Base-by-base conservation (phyloP, 805 yeast species). In the Yarrowia alimentaria region DNA sequence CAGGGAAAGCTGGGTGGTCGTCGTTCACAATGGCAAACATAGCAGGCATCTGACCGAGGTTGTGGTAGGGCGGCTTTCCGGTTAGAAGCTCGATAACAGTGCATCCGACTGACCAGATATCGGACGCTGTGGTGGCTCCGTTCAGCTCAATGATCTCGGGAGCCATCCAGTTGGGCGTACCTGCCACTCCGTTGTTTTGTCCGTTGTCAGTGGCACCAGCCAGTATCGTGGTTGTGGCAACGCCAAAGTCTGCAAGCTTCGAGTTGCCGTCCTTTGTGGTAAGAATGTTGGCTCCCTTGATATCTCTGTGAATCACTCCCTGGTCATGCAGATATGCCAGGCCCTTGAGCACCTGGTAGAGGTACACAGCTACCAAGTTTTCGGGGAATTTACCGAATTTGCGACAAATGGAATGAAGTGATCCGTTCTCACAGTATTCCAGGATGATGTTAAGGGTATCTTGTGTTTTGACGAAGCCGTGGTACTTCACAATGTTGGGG, bases 121-220 rank as follows among this genome's bases (percentile, higher is more conserved):
- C 99, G 2, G 95, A 86, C 1, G 94, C 84, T 0, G 91, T 79
- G 8, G 94, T 82, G 1, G 91, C 84, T 3, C 94, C 95, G 60
- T 83, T 85, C 58, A 88, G 81, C 32, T 82, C 72, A 4, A 93
- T 85, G 2, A 94, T 81, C 62, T 93, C 99, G 0, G 99, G 99
- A 0, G 99, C 97, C 96, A 93, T 90, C 98, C 98, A 93, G 63
- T 91, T 85, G 0, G 97, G 95, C 0, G 98, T 88, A 1, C 99
- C 99, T 12, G 78, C 80, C 61, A 64, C 62, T 53, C 60, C 53
- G 67, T 64, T n/a, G 5, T 47, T n/a, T n/a, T n/a, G n/a, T n/a
- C n/a, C n/a, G n/a, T n/a, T 26, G 2, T 13, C 26, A 2, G 35
- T 12, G 3, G 45, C 54, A 61, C 63, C n/a, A 53, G 53, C 34